phyloP scores from a whole-genome alignment of 306 rosid species.

The Ziziphus jujuba region DNA sequence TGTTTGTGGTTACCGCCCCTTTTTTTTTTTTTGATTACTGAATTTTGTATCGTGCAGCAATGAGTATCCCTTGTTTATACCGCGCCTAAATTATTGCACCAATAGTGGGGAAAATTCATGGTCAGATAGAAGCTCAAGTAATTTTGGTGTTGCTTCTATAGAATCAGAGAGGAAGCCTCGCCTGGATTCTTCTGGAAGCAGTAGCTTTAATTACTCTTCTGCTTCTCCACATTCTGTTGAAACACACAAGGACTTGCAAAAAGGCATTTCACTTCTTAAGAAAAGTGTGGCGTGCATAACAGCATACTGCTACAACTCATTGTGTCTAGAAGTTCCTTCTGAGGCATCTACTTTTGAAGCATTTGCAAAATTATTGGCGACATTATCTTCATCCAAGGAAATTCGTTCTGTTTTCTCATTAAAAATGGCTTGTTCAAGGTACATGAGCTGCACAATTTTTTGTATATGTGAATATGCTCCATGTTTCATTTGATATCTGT shows the following conservation, averaged over 20 bases:
- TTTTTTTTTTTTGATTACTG: slow-evolving; percentile 25
- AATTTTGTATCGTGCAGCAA: slow-evolving; percentile 54
- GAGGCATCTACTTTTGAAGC: slow-evolving; percentile 96
- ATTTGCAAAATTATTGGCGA: slow-evolving; percentile 78
- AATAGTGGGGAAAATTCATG: slow-evolving; percentile 82
- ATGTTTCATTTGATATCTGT: neutral
- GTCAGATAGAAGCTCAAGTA: slow-evolving; percentile 92
- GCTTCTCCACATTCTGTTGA: slow-evolving; percentile 81
- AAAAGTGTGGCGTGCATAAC: slow-evolving; percentile 94
- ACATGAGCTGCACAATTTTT: slow-evolving; percentile 22
- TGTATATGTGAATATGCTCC: neutral
- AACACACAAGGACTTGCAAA: slow-evolving; percentile 83
- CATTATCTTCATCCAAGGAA: slow-evolving; percentile 91
- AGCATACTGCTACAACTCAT: slow-evolving; percentile 76
- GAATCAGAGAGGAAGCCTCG: slow-evolving; percentile 85
- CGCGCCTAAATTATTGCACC: slow-evolving; percentile 89
- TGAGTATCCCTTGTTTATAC: slow-evolving; percentile 93
- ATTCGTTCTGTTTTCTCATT: slow-evolving; percentile 70
- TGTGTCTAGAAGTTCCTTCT: slow-evolving; percentile 77
- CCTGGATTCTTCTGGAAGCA: slow-evolving; percentile 71
- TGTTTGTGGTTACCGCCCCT: slow-evolving; percentile 95
- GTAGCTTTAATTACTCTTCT: slow-evolving; percentile 73
- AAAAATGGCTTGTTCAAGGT: slow-evolving; percentile 90
- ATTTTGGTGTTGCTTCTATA: slow-evolving; percentile 91
- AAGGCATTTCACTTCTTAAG: slow-evolving; percentile 89